Evolutionary conservation across 2,329 filamentous ascomycete species (phyloP).

Genomic region (Chrysoporthe puriensis): DNA sequence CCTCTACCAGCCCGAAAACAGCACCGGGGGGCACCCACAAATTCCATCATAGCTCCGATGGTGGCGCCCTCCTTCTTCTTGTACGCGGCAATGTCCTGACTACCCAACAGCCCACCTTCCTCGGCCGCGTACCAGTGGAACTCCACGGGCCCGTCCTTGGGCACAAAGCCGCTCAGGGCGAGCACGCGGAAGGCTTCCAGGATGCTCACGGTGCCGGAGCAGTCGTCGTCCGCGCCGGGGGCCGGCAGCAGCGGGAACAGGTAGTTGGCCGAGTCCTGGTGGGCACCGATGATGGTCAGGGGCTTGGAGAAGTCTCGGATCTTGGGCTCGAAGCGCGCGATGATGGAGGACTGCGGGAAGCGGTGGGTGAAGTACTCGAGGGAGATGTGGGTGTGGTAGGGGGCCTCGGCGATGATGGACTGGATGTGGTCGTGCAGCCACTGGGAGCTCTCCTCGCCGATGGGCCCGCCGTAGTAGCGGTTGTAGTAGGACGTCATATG

Average conservation of each 20-base stretch:
- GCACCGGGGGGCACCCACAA: slow-evolving; percentile 32
- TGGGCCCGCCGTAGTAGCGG: slow-evolving; percentile 53
- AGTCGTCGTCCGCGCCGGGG: slow-evolving; percentile 75
- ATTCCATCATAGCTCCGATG: slow-evolving; percentile 75
- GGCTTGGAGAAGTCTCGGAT: slow-evolving; percentile 39
- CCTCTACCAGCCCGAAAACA: neutral
- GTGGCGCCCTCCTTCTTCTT: slow-evolving; percentile 65
- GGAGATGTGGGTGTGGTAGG: slow-evolving; percentile 43
- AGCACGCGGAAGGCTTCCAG: slow-evolving; percentile 72
- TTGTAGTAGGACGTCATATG: slow-evolving; percentile 65
- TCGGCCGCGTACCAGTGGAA: slow-evolving; percentile 87
- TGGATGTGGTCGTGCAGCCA: slow-evolving; percentile 44
- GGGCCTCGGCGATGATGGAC: slow-evolving; percentile 39
- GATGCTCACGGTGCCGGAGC: slow-evolving; percentile 73
- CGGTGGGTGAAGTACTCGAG: slow-evolving; percentile 62
- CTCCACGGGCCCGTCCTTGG: slow-evolving; percentile 56
- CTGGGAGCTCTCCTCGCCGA: slow-evolving; percentile 38
- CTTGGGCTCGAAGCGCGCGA: slow-evolving; percentile 63
- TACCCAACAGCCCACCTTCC: slow-evolving; percentile 77
- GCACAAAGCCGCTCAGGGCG: slow-evolving; percentile 47
- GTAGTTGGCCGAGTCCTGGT: slow-evolving; percentile 76
- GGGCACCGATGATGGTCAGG: slow-evolving; percentile 64
- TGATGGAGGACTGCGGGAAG: slow-evolving; percentile 73
- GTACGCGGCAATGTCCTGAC: slow-evolving; percentile 69
- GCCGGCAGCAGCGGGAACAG: slow-evolving; percentile 70